A percentile compares a stretch with the other conserved stretches of the same genome.
These are phyloP conservation scores for Lactarius indigo DNA, from an alignment of 768 basidiomycete species.

Conservation along the genomic window DNA sequence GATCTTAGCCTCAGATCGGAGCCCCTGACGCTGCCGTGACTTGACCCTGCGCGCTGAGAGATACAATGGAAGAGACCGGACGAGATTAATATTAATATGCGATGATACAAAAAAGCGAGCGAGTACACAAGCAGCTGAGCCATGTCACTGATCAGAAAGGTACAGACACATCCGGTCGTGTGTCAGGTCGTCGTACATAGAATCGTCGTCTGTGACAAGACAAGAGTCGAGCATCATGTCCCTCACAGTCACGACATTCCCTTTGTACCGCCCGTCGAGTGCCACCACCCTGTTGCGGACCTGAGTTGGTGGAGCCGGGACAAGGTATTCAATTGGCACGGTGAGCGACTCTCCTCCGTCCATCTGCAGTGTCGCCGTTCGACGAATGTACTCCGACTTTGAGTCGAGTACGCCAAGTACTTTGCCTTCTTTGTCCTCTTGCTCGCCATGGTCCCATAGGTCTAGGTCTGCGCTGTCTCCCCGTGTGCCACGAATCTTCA, in stretches of 20 bases:
- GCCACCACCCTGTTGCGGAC: slow-evolving; percentile 49
- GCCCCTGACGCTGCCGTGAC: neutral
- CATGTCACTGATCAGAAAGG: slow-evolving; percentile 8
- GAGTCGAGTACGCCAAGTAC: slow-evolving; percentile 31
- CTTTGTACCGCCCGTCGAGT: slow-evolving; percentile 43
- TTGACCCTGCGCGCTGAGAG: too few relatives aligned
- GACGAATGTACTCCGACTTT: slow-evolving; percentile 30
- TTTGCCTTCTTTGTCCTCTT: slow-evolving; percentile 32
- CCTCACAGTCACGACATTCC: slow-evolving; percentile 28
- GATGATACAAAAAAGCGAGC: neutral
- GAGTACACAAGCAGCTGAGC: neutral
- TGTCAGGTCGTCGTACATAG: slow-evolving; percentile 24
- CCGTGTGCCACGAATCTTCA: slow-evolving; percentile 39
- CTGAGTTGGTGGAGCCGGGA: slow-evolving; percentile 37
- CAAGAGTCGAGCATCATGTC: slow-evolving; percentile 23
- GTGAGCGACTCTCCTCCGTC: slow-evolving; percentile 36
- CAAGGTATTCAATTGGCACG: slow-evolving; percentile 41
- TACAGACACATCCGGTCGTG: slow-evolving; percentile 23
- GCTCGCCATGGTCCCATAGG: slow-evolving; percentile 36
- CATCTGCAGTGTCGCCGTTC: slow-evolving; percentile 32
- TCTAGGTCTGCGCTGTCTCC: slow-evolving; percentile 31
- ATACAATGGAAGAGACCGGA: neutral
- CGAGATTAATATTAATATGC: neutral
- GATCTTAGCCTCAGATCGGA: neutral
- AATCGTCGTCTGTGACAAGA: slow-evolving; percentile 22